Percentiles rank a stretch among this genome's conserved stretches.
Evolutionary conservation across 2,329 filamentous ascomycete genomes (phyloP).

Genomic region (Hypoxylon sp.): DNA sequence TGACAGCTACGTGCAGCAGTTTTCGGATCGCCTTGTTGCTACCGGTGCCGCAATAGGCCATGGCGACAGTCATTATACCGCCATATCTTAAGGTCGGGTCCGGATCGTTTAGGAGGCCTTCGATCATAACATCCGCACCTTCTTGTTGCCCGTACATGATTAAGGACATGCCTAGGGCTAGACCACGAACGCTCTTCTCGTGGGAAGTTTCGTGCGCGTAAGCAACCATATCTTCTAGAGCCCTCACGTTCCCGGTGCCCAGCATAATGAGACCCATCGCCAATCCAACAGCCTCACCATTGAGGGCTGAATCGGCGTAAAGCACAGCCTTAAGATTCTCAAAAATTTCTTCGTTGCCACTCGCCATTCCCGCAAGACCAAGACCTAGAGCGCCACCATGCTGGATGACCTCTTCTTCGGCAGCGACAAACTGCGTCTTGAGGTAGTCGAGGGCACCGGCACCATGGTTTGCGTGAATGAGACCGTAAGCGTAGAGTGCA

Average conservation of each 20-base stretch:
- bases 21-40: constrained; percentile 99
- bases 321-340: constrained; percentile 90
- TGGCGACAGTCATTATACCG: constrained; percentile 97
- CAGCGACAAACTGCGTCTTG: constrained; percentile 77
- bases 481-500: constrained; percentile 91
- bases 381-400: constrained; percentile 95
- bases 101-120: constrained; percentile 90
- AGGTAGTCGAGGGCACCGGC: constrained; percentile 88
- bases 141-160: constrained; percentile 99
- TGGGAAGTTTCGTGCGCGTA: constrained; percentile 98
- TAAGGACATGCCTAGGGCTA: constrained; percentile 95
- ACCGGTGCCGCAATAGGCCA: constrained; percentile 96
- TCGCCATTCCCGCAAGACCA: constrained; percentile 97
- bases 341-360: constrained; percentile 89
- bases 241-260: constrained; percentile 94
- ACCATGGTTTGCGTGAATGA: constrained; percentile 98
- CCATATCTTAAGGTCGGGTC: constrained; percentile 95
- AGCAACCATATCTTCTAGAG: constrained; percentile 94
- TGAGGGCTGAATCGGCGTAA: constrained; percentile 93
- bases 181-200: constrained; percentile 97
- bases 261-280: constrained; percentile 99
- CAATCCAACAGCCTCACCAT: constrained; percentile 94
- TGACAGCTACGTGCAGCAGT: constrained; percentile 94
- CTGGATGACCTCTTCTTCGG: constrained; percentile 92
- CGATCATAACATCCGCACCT: constrained; percentile 92